Base-by-base conservation (phyloP, 306 rosid genomes). In the Lathyrus sativus region DNA sequence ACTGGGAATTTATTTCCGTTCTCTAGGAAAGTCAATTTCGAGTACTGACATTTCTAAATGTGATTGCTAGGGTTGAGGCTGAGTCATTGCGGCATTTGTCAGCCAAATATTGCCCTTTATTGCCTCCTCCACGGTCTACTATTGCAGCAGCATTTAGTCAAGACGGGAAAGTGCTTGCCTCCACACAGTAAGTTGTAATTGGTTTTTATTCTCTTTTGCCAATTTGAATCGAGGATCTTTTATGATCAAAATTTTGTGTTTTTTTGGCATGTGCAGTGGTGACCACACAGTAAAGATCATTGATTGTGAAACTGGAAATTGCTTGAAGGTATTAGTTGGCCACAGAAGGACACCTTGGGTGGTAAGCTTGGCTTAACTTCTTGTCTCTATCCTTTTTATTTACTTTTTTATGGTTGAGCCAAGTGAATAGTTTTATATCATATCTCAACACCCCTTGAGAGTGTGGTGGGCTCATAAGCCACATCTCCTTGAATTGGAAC, bases 341-440 rank as follows among this genome's bases (percentile, higher is more conserved):
- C 85, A 82, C 33, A 70, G 85, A 65, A 82, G 83, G 78, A 82
- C 86, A 0, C 86, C 86, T 55, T 82, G 86, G 86, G 86, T 78
- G 80, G 86, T 82, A 74, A 82, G 80, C 48, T 63, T 56, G 5
- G 43, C 59, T 53, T 65, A 68, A 54, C 55, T 78, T 67, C 58
- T 31, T 68, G 29, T 62, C 26, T 60, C 65, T 57, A 28, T 62
- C 60, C 7, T 62, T 38, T 31, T 12, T 11, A 0, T 56, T 54
- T 63, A 39, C 26, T 37, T 11, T 44, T 65, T 65, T 44, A 33
- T 22, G 50, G 15, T 33, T 65, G 37, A 42, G 44, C 22, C 53
- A 63, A 39, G 29, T 62, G 33, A 62, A 18, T 38, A 62, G 67
- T 19, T 18, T 33, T 61, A 18, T 61, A 33, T 60, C 18, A 61